Conservation (phyloP, 495 filamentous ascomycete species). For the Cercophora sp. region DNA sequence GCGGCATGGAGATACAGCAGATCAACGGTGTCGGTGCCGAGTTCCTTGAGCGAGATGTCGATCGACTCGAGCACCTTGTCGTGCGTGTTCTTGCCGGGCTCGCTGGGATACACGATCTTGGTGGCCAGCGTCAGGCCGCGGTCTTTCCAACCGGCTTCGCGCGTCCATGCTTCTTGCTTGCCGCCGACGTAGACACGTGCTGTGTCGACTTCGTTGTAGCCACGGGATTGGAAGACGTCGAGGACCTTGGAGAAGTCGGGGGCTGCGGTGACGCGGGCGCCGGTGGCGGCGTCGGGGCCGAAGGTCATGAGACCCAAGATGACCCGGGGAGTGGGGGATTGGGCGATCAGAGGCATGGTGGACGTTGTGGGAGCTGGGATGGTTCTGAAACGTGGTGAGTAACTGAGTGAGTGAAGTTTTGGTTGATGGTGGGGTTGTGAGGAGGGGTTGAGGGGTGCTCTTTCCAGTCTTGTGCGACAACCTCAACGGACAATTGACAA, state of each 20-base stretch:
- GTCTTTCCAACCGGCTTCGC: conserved; percentile 72
- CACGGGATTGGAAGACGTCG: conserved; percentile 65
- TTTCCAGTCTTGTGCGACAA: too few relatives aligned
- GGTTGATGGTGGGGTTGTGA: too few relatives aligned
- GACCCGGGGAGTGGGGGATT: conserved; percentile 41
- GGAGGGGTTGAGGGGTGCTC: too few relatives aligned
- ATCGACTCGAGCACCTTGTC: conserved; percentile 58
- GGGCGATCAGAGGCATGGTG: conserved; percentile 25
- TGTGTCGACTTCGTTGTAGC: conserved; percentile 78
- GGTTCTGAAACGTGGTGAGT: not conserved
- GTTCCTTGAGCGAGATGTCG: conserved; percentile 62
- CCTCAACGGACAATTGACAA: too few relatives aligned
- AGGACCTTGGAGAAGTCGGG: conserved; percentile 62
- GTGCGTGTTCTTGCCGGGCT: conserved; percentile 56
- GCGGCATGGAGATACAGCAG: conserved; percentile 87
- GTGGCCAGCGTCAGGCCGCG: conserved; percentile 80
- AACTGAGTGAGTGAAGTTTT: too few relatives aligned
- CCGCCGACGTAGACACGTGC: conserved; percentile 70
- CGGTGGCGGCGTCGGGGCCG: conserved; percentile 48
- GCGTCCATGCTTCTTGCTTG: conserved; percentile 78
- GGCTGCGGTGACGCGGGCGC: conserved; percentile 66
- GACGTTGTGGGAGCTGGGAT: not conserved
- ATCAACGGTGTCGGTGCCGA: conserved; percentile 74
- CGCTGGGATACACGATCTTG: conserved; percentile 66
- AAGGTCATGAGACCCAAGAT: conserved; percentile 64